A percentile compares a stretch with the other conserved stretches of the same genome.
phyloP scores from a whole-genome alignment of 2,329 filamentous ascomycete genomes.

The Chaetomium sp. region DNA sequence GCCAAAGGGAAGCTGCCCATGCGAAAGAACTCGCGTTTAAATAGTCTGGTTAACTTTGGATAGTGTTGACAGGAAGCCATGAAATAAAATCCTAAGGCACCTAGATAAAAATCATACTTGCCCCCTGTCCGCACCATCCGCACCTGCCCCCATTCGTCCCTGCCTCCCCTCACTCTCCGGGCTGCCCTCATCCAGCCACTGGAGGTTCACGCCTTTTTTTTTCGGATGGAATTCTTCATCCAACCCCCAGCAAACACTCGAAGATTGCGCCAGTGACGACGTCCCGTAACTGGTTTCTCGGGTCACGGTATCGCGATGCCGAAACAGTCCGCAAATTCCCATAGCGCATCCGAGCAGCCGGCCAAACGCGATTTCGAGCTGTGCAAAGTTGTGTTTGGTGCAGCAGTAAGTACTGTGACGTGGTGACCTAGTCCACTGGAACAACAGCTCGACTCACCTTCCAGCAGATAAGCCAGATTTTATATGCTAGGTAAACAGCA shows the following conservation, averaged over 20 bases:
- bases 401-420: slow-evolving; percentile 23
- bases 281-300: background rate
- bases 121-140: background rate
- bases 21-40: too few relatives aligned
- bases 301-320: slow-evolving; percentile 4
- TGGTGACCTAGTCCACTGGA: too few relatives aligned
- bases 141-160: background rate
- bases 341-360: background rate
- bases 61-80: too few relatives aligned
- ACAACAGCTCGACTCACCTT: background rate
- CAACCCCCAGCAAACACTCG: background rate
- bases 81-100: too few relatives aligned
- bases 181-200: background rate
- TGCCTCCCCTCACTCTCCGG: background rate
- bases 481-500: slow-evolving; percentile 27
- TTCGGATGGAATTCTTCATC: background rate
- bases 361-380: slow-evolving; percentile 24
- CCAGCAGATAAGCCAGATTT: slow-evolving; percentile 31
- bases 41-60: too few relatives aligned
- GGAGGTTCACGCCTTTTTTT: background rate
- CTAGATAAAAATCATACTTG: background rate
- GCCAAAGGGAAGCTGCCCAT: too few relatives aligned
- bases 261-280: background rate
- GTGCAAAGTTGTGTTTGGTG: slow-evolving; percentile 29
- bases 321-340: background rate